These are phyloP conservation scores for Mycena crocata DNA, from an alignment of 768 basidiomycete genomes.

Conservation along the genomic window DNA sequence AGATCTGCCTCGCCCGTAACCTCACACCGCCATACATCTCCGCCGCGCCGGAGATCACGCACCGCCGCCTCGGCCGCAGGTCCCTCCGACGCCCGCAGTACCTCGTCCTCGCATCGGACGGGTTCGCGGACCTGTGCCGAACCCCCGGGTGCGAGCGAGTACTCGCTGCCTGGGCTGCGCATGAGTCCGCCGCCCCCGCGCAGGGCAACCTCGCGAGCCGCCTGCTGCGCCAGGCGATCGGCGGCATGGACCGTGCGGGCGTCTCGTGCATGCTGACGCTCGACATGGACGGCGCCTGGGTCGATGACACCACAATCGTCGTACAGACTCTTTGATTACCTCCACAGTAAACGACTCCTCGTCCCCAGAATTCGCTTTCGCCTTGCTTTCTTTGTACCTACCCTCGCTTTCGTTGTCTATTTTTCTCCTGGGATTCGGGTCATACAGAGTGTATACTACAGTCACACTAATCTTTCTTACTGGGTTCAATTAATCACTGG, in stretches of 20 bases:
- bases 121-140: constrained; percentile 70
- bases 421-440: constrained; percentile 7
- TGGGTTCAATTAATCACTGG: not conserved
- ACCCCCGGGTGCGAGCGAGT: constrained; percentile 59
- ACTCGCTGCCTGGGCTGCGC: constrained; percentile 64
- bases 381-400: constrained; percentile 16
- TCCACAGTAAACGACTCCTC: too few species aligned
- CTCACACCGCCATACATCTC: constrained; percentile 75
- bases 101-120: constrained; percentile 75
- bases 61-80: constrained; percentile 56
- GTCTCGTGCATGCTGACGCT: constrained; percentile 72
- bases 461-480: not conserved
- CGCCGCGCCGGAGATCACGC: constrained; percentile 70
- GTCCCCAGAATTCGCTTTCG: constrained; percentile 8
- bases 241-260: constrained; percentile 63
- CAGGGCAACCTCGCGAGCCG: constrained; percentile 58
- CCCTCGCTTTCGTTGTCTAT: constrained; percentile 5
- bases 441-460: too few species aligned
- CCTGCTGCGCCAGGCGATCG: constrained; percentile 66
- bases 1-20: constrained; percentile 73
- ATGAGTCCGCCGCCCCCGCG: constrained; percentile 45
- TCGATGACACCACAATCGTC: constrained; percentile 76
- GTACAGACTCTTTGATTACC: constrained; percentile 70
- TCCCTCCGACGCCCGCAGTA: constrained; percentile 53
- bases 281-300: constrained; percentile 74